Evolutionary conservation across 78 protist genomes (phyloP).

Genomic region (Bigelowiella natans): DNA sequence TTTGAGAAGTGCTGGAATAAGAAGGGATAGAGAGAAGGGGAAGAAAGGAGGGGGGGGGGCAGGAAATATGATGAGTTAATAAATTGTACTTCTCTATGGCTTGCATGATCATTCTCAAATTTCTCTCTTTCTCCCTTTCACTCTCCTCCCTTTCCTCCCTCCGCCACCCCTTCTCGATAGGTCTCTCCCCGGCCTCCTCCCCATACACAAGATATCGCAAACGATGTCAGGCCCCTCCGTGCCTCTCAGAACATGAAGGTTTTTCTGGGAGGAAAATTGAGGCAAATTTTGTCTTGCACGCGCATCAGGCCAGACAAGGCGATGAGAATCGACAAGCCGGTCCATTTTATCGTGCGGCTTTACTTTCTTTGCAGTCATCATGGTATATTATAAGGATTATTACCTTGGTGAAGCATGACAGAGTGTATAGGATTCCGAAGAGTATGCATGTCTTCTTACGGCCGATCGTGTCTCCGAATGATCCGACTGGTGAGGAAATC

Average conservation of each 20-base stretch:
- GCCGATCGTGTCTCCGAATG: not conserved
- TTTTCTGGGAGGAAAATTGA: not conserved
- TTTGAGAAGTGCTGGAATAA: constrained; percentile 50
- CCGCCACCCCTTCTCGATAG: no score
- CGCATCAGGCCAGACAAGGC: not conserved
- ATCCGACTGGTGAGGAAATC: not conserved
- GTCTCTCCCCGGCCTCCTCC: no score
- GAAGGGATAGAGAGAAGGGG: no score
- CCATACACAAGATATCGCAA: not conserved
- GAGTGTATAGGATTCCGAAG: not conserved
- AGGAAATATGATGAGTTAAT: no score
- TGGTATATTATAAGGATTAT: not conserved
- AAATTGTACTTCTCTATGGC: not conserved
- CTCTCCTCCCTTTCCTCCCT: no score
- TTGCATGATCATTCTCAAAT: not conserved
- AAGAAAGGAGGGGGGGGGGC: no score
- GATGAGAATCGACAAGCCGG: not conserved
- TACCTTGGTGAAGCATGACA: not conserved
- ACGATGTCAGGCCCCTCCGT: not conserved
- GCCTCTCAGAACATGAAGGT: not conserved
- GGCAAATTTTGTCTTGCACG: not conserved
- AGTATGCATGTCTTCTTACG: not conserved
- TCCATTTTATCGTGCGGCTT: not conserved
- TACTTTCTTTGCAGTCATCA: not conserved
- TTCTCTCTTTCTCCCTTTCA: not conserved